Evolutionary conservation across 2,329 filamentous ascomycete genomes (phyloP), one percentile per base, ranked within the genome.

Genomic region (Graphilbum sp.): DNA sequence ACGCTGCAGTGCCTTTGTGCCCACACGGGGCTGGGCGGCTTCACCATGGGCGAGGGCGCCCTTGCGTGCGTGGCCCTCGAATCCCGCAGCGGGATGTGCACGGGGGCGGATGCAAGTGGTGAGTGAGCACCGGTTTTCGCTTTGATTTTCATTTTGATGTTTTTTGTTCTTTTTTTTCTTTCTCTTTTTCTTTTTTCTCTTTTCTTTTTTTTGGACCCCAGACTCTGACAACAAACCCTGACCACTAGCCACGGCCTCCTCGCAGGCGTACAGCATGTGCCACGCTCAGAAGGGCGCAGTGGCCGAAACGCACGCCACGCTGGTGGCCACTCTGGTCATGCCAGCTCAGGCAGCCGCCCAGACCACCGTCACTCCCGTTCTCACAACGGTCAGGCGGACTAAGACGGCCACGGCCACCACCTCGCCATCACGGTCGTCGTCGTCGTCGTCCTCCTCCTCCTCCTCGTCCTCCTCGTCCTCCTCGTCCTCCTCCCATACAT

Each of bases 31-130:
- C 56, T 54, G 12, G 67, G 67, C 23, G 76, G 74, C 10, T 78
- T 75, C 47, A 84, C 80, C 2, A 50, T 84, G 35, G 79, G 77
- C n/a, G 80, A 85, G 56, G 79, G 67, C 11, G 76, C 73, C 5
- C 56, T 83, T 44, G 69, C 77, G 49, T 86, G 80, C 53, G 65
- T 81, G 25, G 60, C 69, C 9, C 69, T 69, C 8, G 66, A 71
- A 49, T 56, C 52, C 40, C 54, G 54, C 27, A 49, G 64, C 33
- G 66, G 66, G 3, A 57, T 55, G 13, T 86, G 80, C 52, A 53
- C 58, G 5, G 57, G 60, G 3, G 49, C 55, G 11, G 64, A 69
- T 36, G 52, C 53, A 10, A 47, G 51, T 25, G 55, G 64, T 54
- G 50, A 62, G 47, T 51, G 34, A 19, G n/a, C 27, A 24, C 27